Evolutionary conservation across 1,139 yeast genomes (phyloP), one percentile per base, ranked within the genome.

Genomic region (Suhomyces bolitotheri): DNA sequence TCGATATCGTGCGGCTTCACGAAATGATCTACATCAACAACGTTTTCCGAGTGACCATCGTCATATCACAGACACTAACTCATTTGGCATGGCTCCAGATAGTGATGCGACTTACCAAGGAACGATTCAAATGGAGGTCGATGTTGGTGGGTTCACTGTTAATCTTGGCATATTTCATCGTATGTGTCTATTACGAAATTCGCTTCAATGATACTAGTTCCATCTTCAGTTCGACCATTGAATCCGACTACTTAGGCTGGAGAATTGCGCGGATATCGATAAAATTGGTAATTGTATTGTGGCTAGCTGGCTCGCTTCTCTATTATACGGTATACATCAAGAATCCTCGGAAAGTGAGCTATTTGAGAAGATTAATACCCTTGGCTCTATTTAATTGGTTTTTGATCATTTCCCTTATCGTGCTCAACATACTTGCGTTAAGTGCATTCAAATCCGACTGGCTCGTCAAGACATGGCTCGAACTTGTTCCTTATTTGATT

Each of bases 1-100:
- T 72, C 20, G 71, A 72, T 45, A 58, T 71, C 22, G 53, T 62
- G n/a, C 40, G 45, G 25, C 46, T 73, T 22, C 64, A 64, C 39
- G 42, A 47, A 11, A 43, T 50, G 12, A 50, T 73, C 26, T 64
- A 61, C 29, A 47, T 47, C 33, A 51, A 61, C 13, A 46, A 51
- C 7, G 50, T 54, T n/a, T 64, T 57, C 43, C 52, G 66, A 19
- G 47, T 62, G 2, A 51, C 64, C 11, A 49, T 57, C 27, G 51
- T 60, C 1, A 29, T 74, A 3, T 54, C 66, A 7, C 64, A 61
- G 38, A 33, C 65, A 0, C 53, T 73, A 14, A 62, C 65, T 11
- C 61, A 60, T 45, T 33, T 68, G 16, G 70, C 77, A 1, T 66
- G 69, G 62, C 46, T 66, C 7, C 75, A 73, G 44, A 57, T 71